phyloP scores from a whole-genome alignment of 108 stramenopile species.

The Schizochytrium sp. region DNA sequence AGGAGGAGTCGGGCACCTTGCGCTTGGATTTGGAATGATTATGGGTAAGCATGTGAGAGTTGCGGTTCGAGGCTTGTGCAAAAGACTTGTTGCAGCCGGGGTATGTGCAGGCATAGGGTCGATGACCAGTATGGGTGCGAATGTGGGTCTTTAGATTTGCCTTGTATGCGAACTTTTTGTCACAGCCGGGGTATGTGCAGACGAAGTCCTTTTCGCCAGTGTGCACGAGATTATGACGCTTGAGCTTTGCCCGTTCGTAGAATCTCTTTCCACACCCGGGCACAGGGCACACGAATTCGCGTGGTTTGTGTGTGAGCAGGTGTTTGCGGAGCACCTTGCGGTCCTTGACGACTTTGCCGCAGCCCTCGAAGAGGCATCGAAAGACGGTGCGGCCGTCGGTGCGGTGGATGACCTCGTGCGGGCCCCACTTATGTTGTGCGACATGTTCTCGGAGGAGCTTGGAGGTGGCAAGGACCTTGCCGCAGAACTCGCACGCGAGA shows the following conservation, averaged over 20 bases:
- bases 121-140: background rate
- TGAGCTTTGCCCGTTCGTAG: background rate
- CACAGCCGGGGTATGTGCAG: background rate
- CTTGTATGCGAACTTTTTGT: slow-evolving; percentile 12
- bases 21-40: background rate
- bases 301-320: background rate
- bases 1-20: background rate
- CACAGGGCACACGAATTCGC: background rate
- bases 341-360: slow-evolving; percentile 11
- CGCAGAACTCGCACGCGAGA: background rate
- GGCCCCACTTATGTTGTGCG: slow-evolving; percentile 9
- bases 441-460: background rate
- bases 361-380: background rate
- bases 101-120: background rate
- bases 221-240: background rate
- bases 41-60: background rate
- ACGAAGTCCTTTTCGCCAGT: background rate
- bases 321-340: background rate
- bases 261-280: background rate
- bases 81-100: slow-evolving; percentile 17
- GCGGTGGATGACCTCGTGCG: background rate
- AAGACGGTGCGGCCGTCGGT: background rate
- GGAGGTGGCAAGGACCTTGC: background rate
- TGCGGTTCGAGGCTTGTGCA: background rate
- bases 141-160: background rate